Evolutionary conservation across 2,329 filamentous ascomycete species (phyloP).

Genomic region (Chaetothyriales sp.): DNA sequence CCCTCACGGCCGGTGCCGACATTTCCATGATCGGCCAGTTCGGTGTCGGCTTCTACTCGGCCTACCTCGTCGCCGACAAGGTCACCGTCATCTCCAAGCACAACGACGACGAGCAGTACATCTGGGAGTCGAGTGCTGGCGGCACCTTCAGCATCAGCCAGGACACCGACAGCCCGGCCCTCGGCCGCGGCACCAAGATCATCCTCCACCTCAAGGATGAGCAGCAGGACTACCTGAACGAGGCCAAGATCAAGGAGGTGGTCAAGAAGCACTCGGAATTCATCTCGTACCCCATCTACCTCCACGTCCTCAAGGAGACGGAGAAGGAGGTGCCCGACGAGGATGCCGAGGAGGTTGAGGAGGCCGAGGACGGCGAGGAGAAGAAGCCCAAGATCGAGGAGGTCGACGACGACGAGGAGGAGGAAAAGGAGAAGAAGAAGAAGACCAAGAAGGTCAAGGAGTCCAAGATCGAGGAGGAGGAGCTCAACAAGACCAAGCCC

Average conservation of each 20-base stretch:
- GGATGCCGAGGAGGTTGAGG: constrained; percentile 65
- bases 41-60: constrained; percentile 99
- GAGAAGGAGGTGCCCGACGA: constrained; percentile 98
- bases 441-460: constrained; percentile 99
- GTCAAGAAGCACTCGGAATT: constrained; percentile 99
- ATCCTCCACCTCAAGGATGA: constrained; percentile 99
- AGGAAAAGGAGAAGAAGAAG: constrained; percentile 75
- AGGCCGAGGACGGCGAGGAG: constrained; percentile 51
- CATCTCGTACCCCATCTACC: constrained; percentile 99
- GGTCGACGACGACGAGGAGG: constrained; percentile 57
- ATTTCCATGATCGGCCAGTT: constrained; percentile 99
- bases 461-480: constrained; percentile 95
- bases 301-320: constrained; percentile 97
- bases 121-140: constrained; percentile 96
- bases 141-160: constrained; percentile 89
- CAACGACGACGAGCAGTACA: constrained; percentile 99
- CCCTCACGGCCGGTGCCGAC: constrained; percentile 91
- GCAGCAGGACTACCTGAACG: constrained; percentile 95
- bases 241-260: constrained; percentile 99
- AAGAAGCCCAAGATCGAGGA: constrained; percentile 96
- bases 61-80: constrained; percentile 95
- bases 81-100: constrained; percentile 95
- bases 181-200: constrained; percentile 95
- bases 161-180: constrained; percentile 78
- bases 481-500: constrained; percentile 99